Percentiles rank a stretch among this genome's conserved stretches.
phyloP scores from a whole-genome alignment of 495 filamentous ascomycete species.

The Aspergillus saccharolyticus region DNA sequence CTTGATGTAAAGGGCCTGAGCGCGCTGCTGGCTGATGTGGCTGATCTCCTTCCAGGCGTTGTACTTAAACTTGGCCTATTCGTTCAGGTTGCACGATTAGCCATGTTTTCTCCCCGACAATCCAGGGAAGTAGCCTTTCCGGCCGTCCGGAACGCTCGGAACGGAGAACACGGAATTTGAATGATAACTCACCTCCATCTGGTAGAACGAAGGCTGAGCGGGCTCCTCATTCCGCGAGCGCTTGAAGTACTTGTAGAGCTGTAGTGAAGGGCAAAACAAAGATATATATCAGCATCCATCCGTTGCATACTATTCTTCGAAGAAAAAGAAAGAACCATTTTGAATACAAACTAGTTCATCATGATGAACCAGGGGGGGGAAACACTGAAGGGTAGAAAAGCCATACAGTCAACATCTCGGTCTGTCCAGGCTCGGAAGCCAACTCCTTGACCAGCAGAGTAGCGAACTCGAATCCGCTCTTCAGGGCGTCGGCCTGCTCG shows the following conservation, averaged over 20 bases:
- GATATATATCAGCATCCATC: too few relatives aligned
- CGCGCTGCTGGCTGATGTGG: slow-evolving; percentile 51
- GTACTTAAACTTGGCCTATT: slow-evolving; percentile 73
- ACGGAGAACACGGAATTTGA: too few relatives aligned
- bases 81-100: neutral
- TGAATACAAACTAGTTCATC: too few relatives aligned
- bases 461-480: slow-evolving; percentile 37
- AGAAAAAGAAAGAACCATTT: too few relatives aligned
- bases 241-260: slow-evolving; percentile 61
- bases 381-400: too few relatives aligned
- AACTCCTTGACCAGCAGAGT: slow-evolving; percentile 58
- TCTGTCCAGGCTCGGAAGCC: slow-evolving; percentile 41
- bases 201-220: slow-evolving; percentile 45
- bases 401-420: slow-evolving; percentile 56
- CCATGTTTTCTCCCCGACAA: neutral
- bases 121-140: neutral
- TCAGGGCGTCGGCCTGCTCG: slow-evolving; percentile 25
- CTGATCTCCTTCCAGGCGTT: slow-evolving; percentile 65
- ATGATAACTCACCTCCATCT: slow-evolving; percentile 45
- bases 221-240: slow-evolving; percentile 43
- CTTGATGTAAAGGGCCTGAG: slow-evolving; percentile 72
- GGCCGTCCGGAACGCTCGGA: too few relatives aligned
- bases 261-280: slow-evolving; percentile 6
- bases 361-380: neutral
- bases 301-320: too few relatives aligned